These are phyloP conservation scores for Gossypium australe DNA, from an alignment of 345 rosid genomes.

Conservation along the genomic window DNA sequence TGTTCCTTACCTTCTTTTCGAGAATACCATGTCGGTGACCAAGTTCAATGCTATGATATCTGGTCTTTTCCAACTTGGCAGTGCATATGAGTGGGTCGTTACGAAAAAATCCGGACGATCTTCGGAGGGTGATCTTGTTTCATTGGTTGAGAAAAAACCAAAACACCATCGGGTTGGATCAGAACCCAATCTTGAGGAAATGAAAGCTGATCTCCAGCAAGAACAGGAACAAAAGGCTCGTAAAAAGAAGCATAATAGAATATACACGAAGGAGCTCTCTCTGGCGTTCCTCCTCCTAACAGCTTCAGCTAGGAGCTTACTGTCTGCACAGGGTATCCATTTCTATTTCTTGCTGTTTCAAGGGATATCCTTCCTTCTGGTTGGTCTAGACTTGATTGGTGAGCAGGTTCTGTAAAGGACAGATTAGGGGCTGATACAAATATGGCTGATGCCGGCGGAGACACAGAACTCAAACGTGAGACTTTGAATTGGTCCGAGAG, in stretches of 20 bases:
- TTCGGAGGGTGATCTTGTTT: slow-evolving; percentile 78
- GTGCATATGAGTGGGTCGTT: slow-evolving; percentile 95
- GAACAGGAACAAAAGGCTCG: slow-evolving; percentile 37
- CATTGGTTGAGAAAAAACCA: slow-evolving; percentile 50
- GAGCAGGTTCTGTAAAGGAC: slow-evolving; percentile 70
- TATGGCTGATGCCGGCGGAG: slow-evolving; percentile 4
- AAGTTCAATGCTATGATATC: slow-evolving; percentile 96
- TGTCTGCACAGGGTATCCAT: slow-evolving; percentile 96
- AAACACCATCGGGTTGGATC: slow-evolving; percentile 51
- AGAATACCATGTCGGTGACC: slow-evolving; percentile 96
- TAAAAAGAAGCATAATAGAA: slow-evolving; percentile 72
- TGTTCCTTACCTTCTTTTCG: slow-evolving; percentile 93
- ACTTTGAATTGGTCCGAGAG: not conserved
- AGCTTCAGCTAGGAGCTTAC: slow-evolving; percentile 80
- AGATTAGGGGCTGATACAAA: slow-evolving; percentile 1
- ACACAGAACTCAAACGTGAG: not conserved
- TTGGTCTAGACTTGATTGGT: slow-evolving; percentile 91
- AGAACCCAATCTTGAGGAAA: slow-evolving; percentile 46
- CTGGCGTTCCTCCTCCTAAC: slow-evolving; percentile 79
- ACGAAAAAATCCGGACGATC: slow-evolving; percentile 95
- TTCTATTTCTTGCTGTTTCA: slow-evolving; percentile 97
- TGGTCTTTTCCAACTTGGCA: slow-evolving; percentile 90
- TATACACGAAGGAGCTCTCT: slow-evolving; percentile 77
- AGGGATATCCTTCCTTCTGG: slow-evolving; percentile 87
- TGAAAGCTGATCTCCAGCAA: slow-evolving; percentile 43